Percentiles rank a stretch among this genome's conserved stretches.
phyloP scores from a whole-genome alignment of 306 rosid genomes.

The Pyrus betulifolia region DNA sequence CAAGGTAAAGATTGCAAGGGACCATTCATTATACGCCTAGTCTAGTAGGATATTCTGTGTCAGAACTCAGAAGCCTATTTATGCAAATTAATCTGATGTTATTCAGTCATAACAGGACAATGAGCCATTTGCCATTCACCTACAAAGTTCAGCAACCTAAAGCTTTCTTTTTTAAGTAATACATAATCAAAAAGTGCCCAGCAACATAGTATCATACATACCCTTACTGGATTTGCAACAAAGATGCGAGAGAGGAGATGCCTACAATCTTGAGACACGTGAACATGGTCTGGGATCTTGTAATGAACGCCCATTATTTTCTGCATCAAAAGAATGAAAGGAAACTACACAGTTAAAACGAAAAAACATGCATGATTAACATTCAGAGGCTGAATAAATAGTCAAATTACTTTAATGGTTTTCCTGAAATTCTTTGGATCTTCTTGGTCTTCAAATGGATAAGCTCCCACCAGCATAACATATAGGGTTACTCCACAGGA shows the following conservation, averaged over 20 bases:
- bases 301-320: slow-evolving; percentile 80
- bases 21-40: not conserved
- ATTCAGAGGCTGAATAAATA: not conserved
- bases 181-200: too few species aligned
- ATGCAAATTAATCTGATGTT: not conserved
- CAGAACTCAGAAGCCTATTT: not conserved
- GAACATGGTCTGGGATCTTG: slow-evolving; percentile 88
- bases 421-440: slow-evolving; percentile 88
- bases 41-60: not conserved
- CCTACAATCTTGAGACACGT: slow-evolving; percentile 74
- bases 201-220: slow-evolving; percentile 18
- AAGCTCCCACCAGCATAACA: slow-evolving; percentile 90
- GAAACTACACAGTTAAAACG: slow-evolving; percentile 4
- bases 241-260: slow-evolving; percentile 73
- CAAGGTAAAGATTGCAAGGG: not conserved
- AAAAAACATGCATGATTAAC: not conserved
- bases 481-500: slow-evolving; percentile 87
- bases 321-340: slow-evolving; percentile 34
- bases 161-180: not conserved
- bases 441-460: slow-evolving; percentile 81
- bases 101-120: not conserved
- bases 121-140: not conserved
- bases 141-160: not conserved
- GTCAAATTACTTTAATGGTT: slow-evolving; percentile 53
- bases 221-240: slow-evolving; percentile 63